Percentiles rank a stretch among this genome's conserved stretches.
phyloP scores from a whole-genome alignment of 345 rosid species.

The Toxicodendron radicans region DNA sequence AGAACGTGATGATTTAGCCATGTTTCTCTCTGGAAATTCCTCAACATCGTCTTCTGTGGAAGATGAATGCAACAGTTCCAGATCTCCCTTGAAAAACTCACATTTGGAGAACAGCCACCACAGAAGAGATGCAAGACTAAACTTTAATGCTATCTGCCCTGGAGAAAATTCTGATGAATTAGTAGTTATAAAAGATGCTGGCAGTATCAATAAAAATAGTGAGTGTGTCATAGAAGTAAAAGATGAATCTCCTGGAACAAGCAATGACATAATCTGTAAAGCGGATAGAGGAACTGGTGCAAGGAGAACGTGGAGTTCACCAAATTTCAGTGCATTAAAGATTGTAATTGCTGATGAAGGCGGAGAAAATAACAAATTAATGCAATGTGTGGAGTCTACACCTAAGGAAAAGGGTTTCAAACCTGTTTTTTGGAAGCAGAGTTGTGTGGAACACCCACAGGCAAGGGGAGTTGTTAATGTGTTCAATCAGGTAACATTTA shows the following conservation, averaged over 20 bases:
- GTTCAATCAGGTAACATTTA: slow-evolving; percentile 47
- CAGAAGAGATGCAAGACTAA: slow-evolving; percentile 32
- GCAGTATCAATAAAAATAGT: slow-evolving; percentile 27
- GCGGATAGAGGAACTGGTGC: slow-evolving; percentile 41
- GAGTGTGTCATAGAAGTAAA: slow-evolving; percentile 42
- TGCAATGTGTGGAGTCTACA: slow-evolving; percentile 45
- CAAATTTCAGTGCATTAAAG: slow-evolving; percentile 57
- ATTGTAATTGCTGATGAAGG: slow-evolving; percentile 45
- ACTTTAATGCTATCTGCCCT: slow-evolving; percentile 29
- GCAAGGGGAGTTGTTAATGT: slow-evolving; percentile 33
- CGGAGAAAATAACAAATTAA: slow-evolving; percentile 30
- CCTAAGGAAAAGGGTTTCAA: slow-evolving; percentile 73
- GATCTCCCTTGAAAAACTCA: slow-evolving; percentile 29
- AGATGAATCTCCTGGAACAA: slow-evolving; percentile 38
- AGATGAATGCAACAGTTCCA: slow-evolving; percentile 33
- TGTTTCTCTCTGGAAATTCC: slow-evolving; percentile 69
- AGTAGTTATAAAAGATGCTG: slow-evolving; percentile 31
- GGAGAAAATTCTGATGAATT: slow-evolving; percentile 28
- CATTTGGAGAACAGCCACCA: slow-evolving; percentile 25
- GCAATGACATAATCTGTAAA: slow-evolving; percentile 30
- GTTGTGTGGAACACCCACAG: slow-evolving; percentile 44
- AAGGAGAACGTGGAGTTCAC: slow-evolving; percentile 71
- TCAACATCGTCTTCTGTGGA: slow-evolving; percentile 30
- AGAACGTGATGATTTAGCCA: slow-evolving; percentile 81
- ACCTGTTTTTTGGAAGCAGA: slow-evolving; percentile 53